A percentile compares a stretch with the other conserved stretches of the same genome.
phyloP scores from a whole-genome alignment of 148 eudicot species.

The Euryodendron excelsum region DNA sequence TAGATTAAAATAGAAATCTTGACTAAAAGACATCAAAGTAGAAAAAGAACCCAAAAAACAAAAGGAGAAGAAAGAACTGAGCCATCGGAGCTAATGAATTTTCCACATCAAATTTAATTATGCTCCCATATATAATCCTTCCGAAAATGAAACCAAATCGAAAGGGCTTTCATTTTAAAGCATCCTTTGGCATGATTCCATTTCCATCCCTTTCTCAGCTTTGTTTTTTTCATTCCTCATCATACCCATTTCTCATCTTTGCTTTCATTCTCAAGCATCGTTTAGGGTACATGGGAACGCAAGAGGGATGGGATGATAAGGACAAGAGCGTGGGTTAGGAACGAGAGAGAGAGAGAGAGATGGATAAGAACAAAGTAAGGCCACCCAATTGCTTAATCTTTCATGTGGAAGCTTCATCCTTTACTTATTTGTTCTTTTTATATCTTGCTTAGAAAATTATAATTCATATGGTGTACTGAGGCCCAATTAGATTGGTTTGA shows the following conservation, averaged over 20 bases:
- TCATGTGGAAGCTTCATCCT: constrained; percentile 19
- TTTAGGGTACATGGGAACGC: neutral
- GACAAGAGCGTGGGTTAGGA: constrained; percentile 15
- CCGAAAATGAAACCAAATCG: neutral
- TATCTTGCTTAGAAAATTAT: neutral
- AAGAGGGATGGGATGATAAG: constrained; percentile 7
- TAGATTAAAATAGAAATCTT: neutral
- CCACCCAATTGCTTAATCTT: constrained; percentile 10
- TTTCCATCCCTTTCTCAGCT: constrained; percentile 6
- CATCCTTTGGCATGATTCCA: neutral
- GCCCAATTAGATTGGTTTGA: neutral
- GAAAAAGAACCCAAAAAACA: neutral
- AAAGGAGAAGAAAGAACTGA: neutral
- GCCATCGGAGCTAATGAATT: neutral
- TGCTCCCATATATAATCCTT: neutral
- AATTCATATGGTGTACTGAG: too few relatives aligned
- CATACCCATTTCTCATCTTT: constrained; percentile 1
- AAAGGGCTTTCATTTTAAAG: neutral
- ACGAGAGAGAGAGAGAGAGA: neutral
- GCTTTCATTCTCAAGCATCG: too few relatives aligned
- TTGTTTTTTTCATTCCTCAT: neutral
- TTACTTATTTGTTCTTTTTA: neutral
- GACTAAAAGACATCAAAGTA: neutral
- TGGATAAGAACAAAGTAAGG: constrained; percentile 14
- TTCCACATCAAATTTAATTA: neutral